phyloP scores from a whole-genome alignment of 2,329 filamentous ascomycete genomes.

The Penicillium sp. region DNA sequence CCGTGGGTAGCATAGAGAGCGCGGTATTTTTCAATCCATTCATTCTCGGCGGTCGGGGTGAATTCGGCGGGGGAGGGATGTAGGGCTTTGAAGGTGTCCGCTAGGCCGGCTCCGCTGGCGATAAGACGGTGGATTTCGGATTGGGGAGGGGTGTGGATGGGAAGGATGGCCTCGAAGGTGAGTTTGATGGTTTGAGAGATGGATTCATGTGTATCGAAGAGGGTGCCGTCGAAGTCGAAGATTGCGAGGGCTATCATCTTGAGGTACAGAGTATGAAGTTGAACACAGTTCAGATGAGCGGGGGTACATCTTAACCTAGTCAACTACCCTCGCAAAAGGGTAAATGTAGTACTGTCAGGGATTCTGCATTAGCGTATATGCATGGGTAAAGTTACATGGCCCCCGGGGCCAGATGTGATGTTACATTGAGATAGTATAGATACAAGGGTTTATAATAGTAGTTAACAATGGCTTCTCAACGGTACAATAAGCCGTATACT shows the following conservation, averaged over 20 bases:
- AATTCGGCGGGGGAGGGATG: slow-evolving; percentile 5
- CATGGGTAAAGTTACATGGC: neutral
- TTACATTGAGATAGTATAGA: neutral
- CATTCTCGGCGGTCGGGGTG: slow-evolving; percentile 8
- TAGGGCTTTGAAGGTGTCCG: slow-evolving; percentile 13
- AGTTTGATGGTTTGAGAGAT: slow-evolving; percentile 15
- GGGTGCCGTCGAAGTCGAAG: slow-evolving; percentile 20
- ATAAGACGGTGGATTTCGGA: slow-evolving; percentile 14
- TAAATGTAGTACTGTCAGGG: neutral
- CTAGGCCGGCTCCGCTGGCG: slow-evolving; percentile 13
- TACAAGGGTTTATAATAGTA: neutral
- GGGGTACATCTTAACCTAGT: neutral
- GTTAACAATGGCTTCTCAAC: neutral
- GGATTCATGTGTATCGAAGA: slow-evolving; percentile 19
- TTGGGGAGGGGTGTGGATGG: slow-evolving; percentile 8
- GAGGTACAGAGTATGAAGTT: neutral
- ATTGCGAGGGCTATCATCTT: slow-evolving; percentile 13
- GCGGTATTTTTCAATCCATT: slow-evolving; percentile 24
- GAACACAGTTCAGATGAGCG: no score
- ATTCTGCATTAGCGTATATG: neutral
- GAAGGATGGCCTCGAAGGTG: slow-evolving; percentile 14
- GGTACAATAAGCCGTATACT: neutral
- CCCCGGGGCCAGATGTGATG: neutral
- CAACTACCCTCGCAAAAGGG: neutral
- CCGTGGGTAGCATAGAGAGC: slow-evolving; percentile 21